A percentile compares a stretch with the other conserved stretches of the same genome.
Evolutionary conservation across 129 eudicot genomes (phyloP).

Genomic region (Flaveria trinervia): DNA sequence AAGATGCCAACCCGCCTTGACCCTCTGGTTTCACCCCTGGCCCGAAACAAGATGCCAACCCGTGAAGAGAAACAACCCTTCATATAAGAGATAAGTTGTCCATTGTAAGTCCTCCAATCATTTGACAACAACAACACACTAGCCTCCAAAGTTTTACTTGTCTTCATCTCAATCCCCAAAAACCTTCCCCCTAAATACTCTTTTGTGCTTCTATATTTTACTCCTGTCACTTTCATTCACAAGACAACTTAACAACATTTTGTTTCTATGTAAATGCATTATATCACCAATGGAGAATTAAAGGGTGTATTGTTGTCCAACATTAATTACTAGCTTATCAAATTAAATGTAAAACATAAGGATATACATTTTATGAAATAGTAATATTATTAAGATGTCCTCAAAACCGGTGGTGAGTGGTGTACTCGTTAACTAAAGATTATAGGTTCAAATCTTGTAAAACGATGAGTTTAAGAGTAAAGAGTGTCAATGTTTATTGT

Average conservation of each 20-base stretch:
- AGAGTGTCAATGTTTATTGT: no score
- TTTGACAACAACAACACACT: constrained; percentile 14
- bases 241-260: constrained; percentile 18
- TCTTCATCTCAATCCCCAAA: constrained; percentile 20
- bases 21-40: neutral
- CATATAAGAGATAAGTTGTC: constrained; percentile 1
- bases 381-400: neutral
- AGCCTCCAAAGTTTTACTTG: constrained; percentile 20
- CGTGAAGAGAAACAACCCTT: neutral
- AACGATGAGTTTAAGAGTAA: no score
- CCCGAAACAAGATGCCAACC: neutral
- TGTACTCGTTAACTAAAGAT: no score
- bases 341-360: neutral
- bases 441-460: no score
- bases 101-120: constrained; percentile 6
- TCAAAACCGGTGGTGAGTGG: neutral
- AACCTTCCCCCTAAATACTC: constrained; percentile 20
- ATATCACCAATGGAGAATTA: neutral
- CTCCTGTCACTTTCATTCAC: constrained; percentile 16
- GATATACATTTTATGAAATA: neutral
- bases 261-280: neutral
- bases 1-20: no score
- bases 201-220: constrained; percentile 5
- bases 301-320: constrained; percentile 3
- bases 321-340: neutral